Base-by-base conservation (phyloP, 129 eudicot genomes). In the Pittosporum tobira region DNA sequence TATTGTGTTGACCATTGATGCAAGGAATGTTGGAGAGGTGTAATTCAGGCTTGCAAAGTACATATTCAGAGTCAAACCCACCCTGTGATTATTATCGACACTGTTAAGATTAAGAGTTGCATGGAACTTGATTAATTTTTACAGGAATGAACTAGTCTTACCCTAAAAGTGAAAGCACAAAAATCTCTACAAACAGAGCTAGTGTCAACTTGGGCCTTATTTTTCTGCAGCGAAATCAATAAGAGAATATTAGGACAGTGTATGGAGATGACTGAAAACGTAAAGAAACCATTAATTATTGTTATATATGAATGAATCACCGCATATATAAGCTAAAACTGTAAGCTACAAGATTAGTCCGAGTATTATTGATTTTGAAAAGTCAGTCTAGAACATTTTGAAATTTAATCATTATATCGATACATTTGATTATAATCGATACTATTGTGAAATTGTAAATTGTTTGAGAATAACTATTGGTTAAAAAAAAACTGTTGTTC, bases 1-100 rank as follows among this genome's bases (percentile, higher is more conserved):
- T 67, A 84, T 72, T n/a, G 94, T 77, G 58, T 84, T 84, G 60
- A 77, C 74, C 79, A 84, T 69, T 34, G 87, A 77, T 67, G 94
- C 77, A 47, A 84, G 72, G 19, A 80, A 70, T 1, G 88, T 80
- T 1, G 94, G 84, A 46, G 94, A 80, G 23, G 94, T 84, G 73
- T 63, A 76, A 52, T 64, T 74, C 70, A 84, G 38, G 74, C 94
- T 84, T 54, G 81, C 77, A 58, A 84, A 84, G 58, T 73, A 84
- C 94, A 80, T 77, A 63, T 84, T 84, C 1, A 80, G 72, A 4
- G 94, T 74, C 73, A 84, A 77, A 15, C 84, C 65, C 59, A 84
- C 94, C 73, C 87, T 84, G 87, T 34, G 24, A 31, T 22, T 3
- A 56, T 50, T 27, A 29, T 16, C 26, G 25, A 0, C 1, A 29